Conservation (phyloP, 371 early-diverging fungal genomes). For the Mucor lusitanicus region DNA sequence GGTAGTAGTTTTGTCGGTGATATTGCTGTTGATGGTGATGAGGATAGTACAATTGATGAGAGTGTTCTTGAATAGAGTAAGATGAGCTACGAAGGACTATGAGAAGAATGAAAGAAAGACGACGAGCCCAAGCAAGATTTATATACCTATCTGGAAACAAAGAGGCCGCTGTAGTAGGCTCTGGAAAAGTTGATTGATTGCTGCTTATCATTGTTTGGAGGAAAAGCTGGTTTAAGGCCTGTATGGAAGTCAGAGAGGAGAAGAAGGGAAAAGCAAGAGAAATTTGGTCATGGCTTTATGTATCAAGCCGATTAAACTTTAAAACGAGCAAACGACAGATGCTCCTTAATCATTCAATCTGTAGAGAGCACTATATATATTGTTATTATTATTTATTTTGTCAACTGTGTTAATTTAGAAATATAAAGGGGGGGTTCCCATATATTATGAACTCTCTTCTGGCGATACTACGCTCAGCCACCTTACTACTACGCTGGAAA, state of each 20-base stretch:
- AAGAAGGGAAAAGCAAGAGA: neutral
- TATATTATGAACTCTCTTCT: neutral
- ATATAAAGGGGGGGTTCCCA: neutral
- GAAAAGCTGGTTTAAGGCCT: neutral
- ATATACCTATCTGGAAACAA: slow-evolving; percentile 7
- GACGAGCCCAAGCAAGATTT: neutral
- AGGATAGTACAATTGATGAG: neutral
- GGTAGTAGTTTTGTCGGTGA: neutral
- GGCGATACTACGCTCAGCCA: neutral
- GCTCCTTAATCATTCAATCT: neutral
- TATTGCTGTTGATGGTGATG: neutral
- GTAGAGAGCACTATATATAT: neutral
- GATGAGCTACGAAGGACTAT: neutral
- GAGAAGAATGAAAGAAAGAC: neutral
- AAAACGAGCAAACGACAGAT: neutral
- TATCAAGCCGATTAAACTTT: neutral
- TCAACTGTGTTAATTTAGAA: neutral
- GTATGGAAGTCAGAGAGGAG: neutral
- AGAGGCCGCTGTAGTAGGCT: slow-evolving; percentile 1
- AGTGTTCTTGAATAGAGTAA: neutral
- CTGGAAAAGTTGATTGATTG: slow-evolving; percentile 8
- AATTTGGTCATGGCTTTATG: neutral
- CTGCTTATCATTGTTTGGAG: neutral
- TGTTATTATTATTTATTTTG: neutral
- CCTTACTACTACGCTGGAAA: neutral